Evolutionary conservation across 2,329 filamentous ascomycete genomes (phyloP).

Genomic region (Drechslerella dactyloides): DNA sequence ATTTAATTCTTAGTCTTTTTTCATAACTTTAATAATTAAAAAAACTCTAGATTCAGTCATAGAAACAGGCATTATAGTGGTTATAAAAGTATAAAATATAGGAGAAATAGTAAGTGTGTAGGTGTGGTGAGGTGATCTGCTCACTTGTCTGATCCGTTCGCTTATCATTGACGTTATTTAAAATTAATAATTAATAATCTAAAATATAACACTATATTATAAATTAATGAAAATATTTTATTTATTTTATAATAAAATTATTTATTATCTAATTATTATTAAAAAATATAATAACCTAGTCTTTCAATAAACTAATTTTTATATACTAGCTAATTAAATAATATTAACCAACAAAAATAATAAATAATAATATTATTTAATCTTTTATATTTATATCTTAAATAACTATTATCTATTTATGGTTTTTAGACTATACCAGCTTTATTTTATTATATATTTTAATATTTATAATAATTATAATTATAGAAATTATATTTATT

Average conservation of each 20-base stretch:
- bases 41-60: not conserved
- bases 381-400: too few relatives aligned
- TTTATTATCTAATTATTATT: not conserved
- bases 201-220: not conserved
- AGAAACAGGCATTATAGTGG: too few relatives aligned
- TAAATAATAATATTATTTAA: not conserved
- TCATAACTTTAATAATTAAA: not conserved
- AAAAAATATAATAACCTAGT: not conserved
- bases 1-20: too few relatives aligned
- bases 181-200: not conserved
- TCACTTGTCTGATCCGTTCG: too few relatives aligned
- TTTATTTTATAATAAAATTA: conserved; percentile 2
- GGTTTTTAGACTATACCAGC: not conserved
- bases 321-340: not conserved
- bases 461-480: too few relatives aligned
- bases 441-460: too few relatives aligned
- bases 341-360: not conserved
- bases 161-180: too few relatives aligned
- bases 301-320: not conserved
- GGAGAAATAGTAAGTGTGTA: too few relatives aligned
- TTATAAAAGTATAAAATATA: too few relatives aligned
- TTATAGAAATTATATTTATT: too few relatives aligned
- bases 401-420: too few relatives aligned
- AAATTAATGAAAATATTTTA: conserved; percentile 4
- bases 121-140: too few relatives aligned